Evolutionary conservation across 2,329 filamentous ascomycete genomes (phyloP).

Genomic region (Alternaria viburni): DNA sequence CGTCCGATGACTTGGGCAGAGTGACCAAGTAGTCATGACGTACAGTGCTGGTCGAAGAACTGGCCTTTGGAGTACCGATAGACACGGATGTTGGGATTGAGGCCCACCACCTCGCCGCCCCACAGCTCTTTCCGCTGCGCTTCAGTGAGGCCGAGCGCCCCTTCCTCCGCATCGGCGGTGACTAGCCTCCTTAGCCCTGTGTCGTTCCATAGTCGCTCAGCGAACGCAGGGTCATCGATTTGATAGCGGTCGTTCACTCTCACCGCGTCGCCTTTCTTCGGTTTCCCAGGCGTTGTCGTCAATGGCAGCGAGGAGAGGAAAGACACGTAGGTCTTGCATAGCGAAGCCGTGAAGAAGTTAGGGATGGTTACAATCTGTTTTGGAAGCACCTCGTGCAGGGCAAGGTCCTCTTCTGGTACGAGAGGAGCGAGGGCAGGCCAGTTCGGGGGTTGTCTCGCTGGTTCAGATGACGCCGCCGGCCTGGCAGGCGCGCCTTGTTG

Average conservation of each 20-base stretch:
- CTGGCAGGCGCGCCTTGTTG: conserved; percentile 11
- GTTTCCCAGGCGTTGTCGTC: conserved; percentile 77
- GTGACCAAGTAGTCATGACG: conserved; percentile 44
- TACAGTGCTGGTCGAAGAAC: conserved; percentile 93
- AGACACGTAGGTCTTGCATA: conserved; percentile 77
- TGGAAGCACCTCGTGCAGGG: conserved; percentile 62
- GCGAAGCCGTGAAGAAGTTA: conserved; percentile 74
- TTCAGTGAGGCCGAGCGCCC: conserved; percentile 34
- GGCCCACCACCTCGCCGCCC: conserved; percentile 81
- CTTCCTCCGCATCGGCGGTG: conserved; percentile 44
- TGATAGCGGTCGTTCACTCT: conserved; percentile 91
- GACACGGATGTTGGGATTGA: conserved; percentile 87
- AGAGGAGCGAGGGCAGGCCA: conserved; percentile 77
- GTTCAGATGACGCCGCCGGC: background rate
- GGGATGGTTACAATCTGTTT: conserved; percentile 76
- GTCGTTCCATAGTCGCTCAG: conserved; percentile 74
- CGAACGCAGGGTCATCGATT: conserved; percentile 76
- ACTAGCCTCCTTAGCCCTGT: conserved; percentile 74
- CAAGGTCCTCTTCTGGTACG: conserved; percentile 69
- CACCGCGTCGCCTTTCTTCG: conserved; percentile 79
- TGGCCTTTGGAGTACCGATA: conserved; percentile 87
- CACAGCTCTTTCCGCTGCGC: conserved; percentile 58
- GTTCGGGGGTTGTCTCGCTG: conserved; percentile 52
- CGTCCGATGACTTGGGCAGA: background rate
- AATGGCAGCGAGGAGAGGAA: conserved; percentile 76